Percentiles rank a stretch among this genome's conserved stretches.
These are phyloP conservation scores for Globisporangium nagaii DNA, from an alignment of 352 stramenopile genomes.

Conservation along the genomic window DNA sequence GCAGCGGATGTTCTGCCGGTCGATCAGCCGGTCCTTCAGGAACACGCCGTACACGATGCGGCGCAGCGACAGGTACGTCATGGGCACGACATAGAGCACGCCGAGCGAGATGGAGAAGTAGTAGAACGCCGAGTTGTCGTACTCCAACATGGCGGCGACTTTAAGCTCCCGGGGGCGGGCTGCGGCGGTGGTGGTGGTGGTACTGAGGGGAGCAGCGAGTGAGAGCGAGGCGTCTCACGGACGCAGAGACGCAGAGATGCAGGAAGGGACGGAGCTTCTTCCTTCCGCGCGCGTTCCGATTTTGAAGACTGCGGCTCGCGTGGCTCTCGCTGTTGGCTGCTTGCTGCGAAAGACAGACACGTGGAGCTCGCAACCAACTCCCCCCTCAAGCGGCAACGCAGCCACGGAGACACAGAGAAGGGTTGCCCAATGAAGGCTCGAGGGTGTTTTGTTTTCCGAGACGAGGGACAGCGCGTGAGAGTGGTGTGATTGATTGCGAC, in stretches of 20 bases:
- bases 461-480: background rate
- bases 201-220: background rate
- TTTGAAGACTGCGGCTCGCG: conserved; percentile 7
- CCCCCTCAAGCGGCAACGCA: conserved; percentile 4
- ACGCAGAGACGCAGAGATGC: background rate
- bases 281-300: conserved; percentile 6
- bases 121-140: conserved; percentile 99
- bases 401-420: too few species aligned
- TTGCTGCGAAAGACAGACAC: background rate
- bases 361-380: conserved; percentile 7
- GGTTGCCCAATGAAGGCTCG: conserved; percentile 2
- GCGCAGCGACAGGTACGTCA: conserved; percentile 88
- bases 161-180: background rate
- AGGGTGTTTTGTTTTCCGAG: too few species aligned
- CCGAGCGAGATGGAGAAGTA: conserved; percentile 98
- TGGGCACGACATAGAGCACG: conserved; percentile 94
- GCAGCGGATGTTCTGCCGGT: conserved; percentile 75
- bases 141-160: conserved; percentile 89
- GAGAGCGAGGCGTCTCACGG: background rate
- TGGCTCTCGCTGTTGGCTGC: background rate
- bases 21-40: conserved; percentile 84
- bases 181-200: background rate
- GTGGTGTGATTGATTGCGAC: background rate
- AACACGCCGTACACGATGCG: conserved; percentile 88
- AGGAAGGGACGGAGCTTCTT: background rate